Percentiles rank a stretch among this genome's conserved stretches.
Conservation (phyloP, 208 protist species). For the Crithidia thermophila region DNA sequence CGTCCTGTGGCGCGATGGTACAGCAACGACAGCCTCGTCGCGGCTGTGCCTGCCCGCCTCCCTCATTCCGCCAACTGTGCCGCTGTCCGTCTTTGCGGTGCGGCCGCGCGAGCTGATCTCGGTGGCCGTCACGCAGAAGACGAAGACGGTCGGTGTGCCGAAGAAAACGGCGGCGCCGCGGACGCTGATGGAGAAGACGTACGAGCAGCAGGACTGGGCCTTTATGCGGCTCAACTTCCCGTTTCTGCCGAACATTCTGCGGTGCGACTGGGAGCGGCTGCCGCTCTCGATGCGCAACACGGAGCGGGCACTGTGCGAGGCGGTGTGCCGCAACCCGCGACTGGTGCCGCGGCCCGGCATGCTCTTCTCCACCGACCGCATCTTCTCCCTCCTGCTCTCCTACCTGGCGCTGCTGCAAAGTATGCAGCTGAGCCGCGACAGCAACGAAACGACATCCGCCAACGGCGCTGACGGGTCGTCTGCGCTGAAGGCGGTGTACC, state of each 20-base stretch:
- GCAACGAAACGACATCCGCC: not conserved
- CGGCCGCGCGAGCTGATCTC: conserved; percentile 50
- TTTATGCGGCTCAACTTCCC: conserved; percentile 48
- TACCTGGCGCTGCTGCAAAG: conserved; percentile 17
- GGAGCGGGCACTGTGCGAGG: conserved; percentile 44
- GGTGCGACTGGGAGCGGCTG: conserved; percentile 51
- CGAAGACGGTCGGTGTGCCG: conserved; percentile 14
- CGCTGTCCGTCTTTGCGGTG: conserved; percentile 41
- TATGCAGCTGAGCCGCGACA: not conserved
- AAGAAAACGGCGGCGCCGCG: not conserved
- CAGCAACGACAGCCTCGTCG: not conserved
- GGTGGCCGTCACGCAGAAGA: conserved; percentile 31
- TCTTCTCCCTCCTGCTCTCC: conserved; percentile 17
- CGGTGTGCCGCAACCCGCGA: conserved; percentile 10
- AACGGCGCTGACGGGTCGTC: not conserved
- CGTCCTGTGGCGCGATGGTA: conserved; percentile 16
- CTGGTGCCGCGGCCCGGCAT: conserved; percentile 3
- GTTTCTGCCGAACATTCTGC: conserved; percentile 45
- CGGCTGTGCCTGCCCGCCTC: conserved; percentile 15
- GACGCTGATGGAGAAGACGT: conserved; percentile 5
- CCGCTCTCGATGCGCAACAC: conserved; percentile 48
- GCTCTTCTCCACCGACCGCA: conserved; percentile 19
- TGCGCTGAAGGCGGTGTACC: conserved; percentile 3
- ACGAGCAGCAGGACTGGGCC: conserved; percentile 43
- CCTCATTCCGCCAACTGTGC: conserved; percentile 35